phyloP scores from a whole-genome alignment of 768 basidiomycete genomes.

The Jaapia argillacea region DNA sequence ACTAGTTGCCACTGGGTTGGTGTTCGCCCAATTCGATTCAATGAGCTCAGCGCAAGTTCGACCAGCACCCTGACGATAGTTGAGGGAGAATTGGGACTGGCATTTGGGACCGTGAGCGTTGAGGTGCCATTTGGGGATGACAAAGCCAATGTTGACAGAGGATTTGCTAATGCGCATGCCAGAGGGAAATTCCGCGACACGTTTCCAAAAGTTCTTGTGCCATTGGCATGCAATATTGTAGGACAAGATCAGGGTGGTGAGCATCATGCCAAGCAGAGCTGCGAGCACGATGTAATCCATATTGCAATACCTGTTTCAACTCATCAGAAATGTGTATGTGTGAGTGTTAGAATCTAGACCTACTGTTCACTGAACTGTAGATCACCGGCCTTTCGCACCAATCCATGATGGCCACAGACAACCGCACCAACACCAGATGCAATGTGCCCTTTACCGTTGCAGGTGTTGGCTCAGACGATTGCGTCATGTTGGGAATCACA shows the following conservation, averaged over 20 bases:
- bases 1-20: conserved; percentile 4
- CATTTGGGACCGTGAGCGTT: conserved; percentile 15
- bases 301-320: conserved; percentile 13
- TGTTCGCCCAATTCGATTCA: conserved; percentile 12
- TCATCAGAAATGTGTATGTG: not conserved
- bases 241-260: not conserved
- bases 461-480: conserved; percentile 2
- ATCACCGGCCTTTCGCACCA: conserved; percentile 12
- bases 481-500: conserved; percentile 7
- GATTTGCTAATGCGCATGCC: conserved; percentile 1
- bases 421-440: conserved; percentile 14
- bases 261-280: conserved; percentile 10
- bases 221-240: conserved; percentile 25
- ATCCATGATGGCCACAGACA: conserved; percentile 11
- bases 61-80: conserved; percentile 10
- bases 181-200: conserved; percentile 7
- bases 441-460: conserved; percentile 8
- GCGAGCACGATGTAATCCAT: conserved; percentile 21
- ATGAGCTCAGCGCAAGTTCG: conserved; percentile 16
- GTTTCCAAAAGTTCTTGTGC: conserved; percentile 12
- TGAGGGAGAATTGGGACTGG: conserved; percentile 19
- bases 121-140: conserved; percentile 24
- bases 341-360: not conserved
- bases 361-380: conserved; percentile 17
- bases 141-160: conserved; percentile 4